Base-by-base conservation (phyloP, 139 green algal genomes). In the Chlamydomonas asymmetrica region DNA sequence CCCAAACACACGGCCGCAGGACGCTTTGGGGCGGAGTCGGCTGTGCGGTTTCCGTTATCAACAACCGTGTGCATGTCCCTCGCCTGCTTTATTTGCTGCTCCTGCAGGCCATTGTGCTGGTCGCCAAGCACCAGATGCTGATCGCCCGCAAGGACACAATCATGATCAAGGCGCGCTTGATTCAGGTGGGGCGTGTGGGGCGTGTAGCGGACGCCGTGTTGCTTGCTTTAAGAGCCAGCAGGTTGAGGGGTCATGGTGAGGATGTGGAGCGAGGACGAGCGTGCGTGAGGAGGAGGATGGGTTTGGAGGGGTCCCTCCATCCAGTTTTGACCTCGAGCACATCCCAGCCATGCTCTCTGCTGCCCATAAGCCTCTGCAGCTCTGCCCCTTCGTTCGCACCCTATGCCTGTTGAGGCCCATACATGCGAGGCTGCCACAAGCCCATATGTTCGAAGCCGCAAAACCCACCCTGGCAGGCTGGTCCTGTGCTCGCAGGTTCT, bases 81-180 rank as follows among this genome's bases (percentile, higher is more conserved):
- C n/a, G n/a, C n/a, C n/a, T n/a, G n/a, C n/a, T n/a, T n/a, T n/a
- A n/a, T n/a, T n/a, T n/a, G n/a, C n/a, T n/a, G n/a, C n/a, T n/a
- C n/a, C n/a, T n/a, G n/a, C n/a, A n/a, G n/a, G n/a, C n/a, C 1
- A 38, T 66, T 37, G 32, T 52, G 9, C 61, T 86, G 40, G 64
- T 85, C 25, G 63, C 59, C 5, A 25, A 57, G 52, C 75, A 79
- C 23, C 81, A 88, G 76, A 63, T 80, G 38, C 81, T 70, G 59
- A 73, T 88, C 52, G 72, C 80, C 23, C 32, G 76, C 70, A 78
- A 82, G 1, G 82, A 90, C 73, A 72, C 48, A 9, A 64, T 79
- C 35, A 73, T 90, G 35, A 66, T 87, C 7, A 76, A 70, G 60
- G 81, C 62, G 10, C 78, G 84, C n/a, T 67, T 83, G 45, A 77